Percentiles rank a stretch among this genome's conserved stretches.
Conservation (phyloP, 371 early-diverging fungal genomes). For the Lichtheimia corymbifera region DNA sequence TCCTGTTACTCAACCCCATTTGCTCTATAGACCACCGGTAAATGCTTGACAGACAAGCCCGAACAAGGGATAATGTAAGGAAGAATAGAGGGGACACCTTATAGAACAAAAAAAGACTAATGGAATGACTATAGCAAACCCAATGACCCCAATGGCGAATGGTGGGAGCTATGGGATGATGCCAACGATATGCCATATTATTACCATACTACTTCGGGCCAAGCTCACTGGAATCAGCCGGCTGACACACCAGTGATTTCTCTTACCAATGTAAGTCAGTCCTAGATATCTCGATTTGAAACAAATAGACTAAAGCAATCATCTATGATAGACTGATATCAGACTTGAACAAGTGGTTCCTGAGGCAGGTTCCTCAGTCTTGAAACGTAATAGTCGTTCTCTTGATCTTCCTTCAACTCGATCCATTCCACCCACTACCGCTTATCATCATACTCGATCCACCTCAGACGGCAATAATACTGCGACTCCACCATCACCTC, state of each 20-base stretch:
- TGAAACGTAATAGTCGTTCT: slow-evolving; percentile 38
- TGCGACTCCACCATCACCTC: not conserved
- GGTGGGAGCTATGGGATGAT: slow-evolving; percentile 95
- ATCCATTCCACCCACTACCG: slow-evolving; percentile 5
- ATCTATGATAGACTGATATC: not conserved
- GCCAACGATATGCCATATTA: slow-evolving; percentile 81
- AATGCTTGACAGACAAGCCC: slow-evolving; percentile 57
- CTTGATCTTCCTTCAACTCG: slow-evolving; percentile 26
- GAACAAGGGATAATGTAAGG: slow-evolving; percentile 49
- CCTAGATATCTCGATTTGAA: slow-evolving; percentile 39
- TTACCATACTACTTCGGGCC: slow-evolving; percentile 81
- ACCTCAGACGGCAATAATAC: slow-evolving; percentile 20
- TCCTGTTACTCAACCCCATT: not conserved
- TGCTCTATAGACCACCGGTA: slow-evolving; percentile 51
- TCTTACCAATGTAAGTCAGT: slow-evolving; percentile 62
- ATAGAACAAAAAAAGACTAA: not conserved
- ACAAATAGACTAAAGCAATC: slow-evolving; percentile 1
- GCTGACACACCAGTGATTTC: slow-evolving; percentile 72
- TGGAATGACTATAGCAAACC: slow-evolving; percentile 20
- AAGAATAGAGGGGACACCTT: too few relatives aligned
- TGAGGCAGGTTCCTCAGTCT: slow-evolving; percentile 7
- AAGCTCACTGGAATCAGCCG: slow-evolving; percentile 89
- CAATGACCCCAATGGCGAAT: slow-evolving; percentile 73
- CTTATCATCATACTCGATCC: slow-evolving; percentile 24
- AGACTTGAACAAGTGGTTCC: not conserved